Base-by-base conservation (phyloP, 163 green algal species). In the Chlorella variabilis region DNA sequence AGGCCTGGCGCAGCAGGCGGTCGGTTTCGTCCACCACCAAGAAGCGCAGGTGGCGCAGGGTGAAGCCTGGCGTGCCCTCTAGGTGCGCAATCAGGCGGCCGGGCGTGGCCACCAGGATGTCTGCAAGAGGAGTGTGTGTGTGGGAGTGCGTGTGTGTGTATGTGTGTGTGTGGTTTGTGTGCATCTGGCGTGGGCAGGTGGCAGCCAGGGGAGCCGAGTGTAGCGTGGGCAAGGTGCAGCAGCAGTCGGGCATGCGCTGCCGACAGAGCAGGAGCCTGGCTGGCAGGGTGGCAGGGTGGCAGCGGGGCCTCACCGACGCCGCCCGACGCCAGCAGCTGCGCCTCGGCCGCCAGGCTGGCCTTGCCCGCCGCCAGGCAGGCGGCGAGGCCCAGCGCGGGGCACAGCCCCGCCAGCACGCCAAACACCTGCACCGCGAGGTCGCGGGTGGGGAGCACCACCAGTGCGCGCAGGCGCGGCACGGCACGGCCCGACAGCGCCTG, bases 21-120 rank as follows among this genome's bases (percentile, higher is more conserved):
- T 98, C 95, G 18, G 91, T 91, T 84, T 98, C 94, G 65, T 98
- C 94, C 6, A 98, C 89, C 4, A 98, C 91, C 78, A 96, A 84
- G 76, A 92, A 95, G 17, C 83, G 82, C 7, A 97, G 80, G 58
- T 82, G 34, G 17, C 70, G 5, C 15, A 98, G 83, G 15, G 77
- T 90, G 62, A 97, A 94, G 39, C 93, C 91, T 1, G 87, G 78
- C 1, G 90, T 96, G 58, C 78, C 83, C 41, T 92, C 80, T 31
- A 99, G 82, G 79, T 98, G 96, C 25, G 92, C 87, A 76, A 98
- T 92, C 41, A 99, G 91, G 4, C 96, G 90, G 9, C 96, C 96
- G 29, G 96, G 96, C 18, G 96, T 99, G 2, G 93, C 91, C 38
- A 99, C 89, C 48, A 98, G 63, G 4, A 98, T 88, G 70, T 98